phyloP scores from a whole-genome alignment of 1,284 basidiomycete species.

The Apiotrichum akiyoshidainum region DNA sequence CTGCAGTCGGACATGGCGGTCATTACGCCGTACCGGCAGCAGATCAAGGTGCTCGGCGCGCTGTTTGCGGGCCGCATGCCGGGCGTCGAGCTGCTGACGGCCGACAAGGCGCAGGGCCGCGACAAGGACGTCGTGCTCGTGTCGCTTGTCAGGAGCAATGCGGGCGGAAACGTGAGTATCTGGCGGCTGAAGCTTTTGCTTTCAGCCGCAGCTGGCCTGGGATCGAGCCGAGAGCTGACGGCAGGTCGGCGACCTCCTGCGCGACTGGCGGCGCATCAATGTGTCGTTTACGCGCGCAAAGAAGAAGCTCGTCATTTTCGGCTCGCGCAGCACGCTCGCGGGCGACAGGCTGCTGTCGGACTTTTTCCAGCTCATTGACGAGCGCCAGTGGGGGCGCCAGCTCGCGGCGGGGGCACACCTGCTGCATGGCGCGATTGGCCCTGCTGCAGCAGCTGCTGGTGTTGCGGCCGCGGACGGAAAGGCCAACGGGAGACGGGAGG shows the following conservation, averaged over 20 bases:
- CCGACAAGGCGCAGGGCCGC: slow-evolving; percentile 90
- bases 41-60: slow-evolving; percentile 77
- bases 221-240: background rate
- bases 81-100: slow-evolving; percentile 83
- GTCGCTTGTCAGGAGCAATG: slow-evolving; percentile 86
- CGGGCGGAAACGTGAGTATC: slow-evolving; percentile 61
- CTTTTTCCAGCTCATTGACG: slow-evolving; percentile 72
- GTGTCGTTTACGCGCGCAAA: slow-evolving; percentile 93
- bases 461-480: background rate
- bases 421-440: slow-evolving; percentile 17
- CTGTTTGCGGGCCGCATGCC: slow-evolving; percentile 52
- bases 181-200: background rate
- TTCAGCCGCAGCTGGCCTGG: too few relatives aligned
- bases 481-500: slow-evolving; percentile 2
- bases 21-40: slow-evolving; percentile 89
- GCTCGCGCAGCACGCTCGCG: slow-evolving; percentile 70
- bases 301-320: slow-evolving; percentile 84
- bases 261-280: slow-evolving; percentile 93
- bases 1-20: slow-evolving; percentile 71
- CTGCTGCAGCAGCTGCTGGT: too few relatives aligned
- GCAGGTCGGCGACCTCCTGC: slow-evolving; percentile 84
- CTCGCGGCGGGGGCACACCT: slow-evolving; percentile 59
- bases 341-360: slow-evolving; percentile 60
- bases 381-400: slow-evolving; percentile 64
- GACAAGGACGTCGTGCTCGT: slow-evolving; percentile 96